Evolutionary conservation across 2,329 filamentous ascomycete genomes (phyloP), one percentile per base, ranked within the genome.

Genomic region (Didymella keratinophila): DNA sequence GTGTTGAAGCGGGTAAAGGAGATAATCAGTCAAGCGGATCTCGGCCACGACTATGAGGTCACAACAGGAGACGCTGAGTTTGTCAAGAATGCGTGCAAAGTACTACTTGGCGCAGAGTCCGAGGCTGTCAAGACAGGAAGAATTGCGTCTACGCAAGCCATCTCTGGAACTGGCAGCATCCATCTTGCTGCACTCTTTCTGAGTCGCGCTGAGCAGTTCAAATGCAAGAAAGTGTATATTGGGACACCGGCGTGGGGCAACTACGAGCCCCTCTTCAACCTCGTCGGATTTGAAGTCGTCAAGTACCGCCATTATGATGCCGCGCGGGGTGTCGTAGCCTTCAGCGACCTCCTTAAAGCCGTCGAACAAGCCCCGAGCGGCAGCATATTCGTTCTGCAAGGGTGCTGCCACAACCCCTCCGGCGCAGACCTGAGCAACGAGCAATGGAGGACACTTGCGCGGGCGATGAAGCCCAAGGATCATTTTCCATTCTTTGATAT

Each of bases 351-450:
- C 1, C 61, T 77, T 0, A 25, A 57, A 1, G 64, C 72, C 0
- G 46, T 71, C 1, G 18, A 46, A 7, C 45, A 50, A 9, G 77
- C 76, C 4, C 67, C 71, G 5, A 43, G 49, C 6, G 63, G 68
- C 14, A 77, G 74, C 60, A 67, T 77, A 16, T 76, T 78, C 32
- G 51, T 77, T 8, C 63, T 79, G 2, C 77, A 78, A 47, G 75
- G 64, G 1, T 78, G 76, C 60, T 77, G 74, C 51, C 75, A 78
- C 52, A 78, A 79, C 52, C 77, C 77, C 2, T 76, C 76, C 0
- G 77, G 72, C 8, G 66, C 68, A 4, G 77, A 78, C 49, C 60
- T 73, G 4, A 72, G 67, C 11, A 56, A 56, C 8, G 55, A 66
- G 27, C 73, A 78, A 60, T 78, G 76, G 76, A 45, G 60, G 0